Conservation (phyloP, 1,139 yeast genomes). For the Diutina neorugosa region DNA sequence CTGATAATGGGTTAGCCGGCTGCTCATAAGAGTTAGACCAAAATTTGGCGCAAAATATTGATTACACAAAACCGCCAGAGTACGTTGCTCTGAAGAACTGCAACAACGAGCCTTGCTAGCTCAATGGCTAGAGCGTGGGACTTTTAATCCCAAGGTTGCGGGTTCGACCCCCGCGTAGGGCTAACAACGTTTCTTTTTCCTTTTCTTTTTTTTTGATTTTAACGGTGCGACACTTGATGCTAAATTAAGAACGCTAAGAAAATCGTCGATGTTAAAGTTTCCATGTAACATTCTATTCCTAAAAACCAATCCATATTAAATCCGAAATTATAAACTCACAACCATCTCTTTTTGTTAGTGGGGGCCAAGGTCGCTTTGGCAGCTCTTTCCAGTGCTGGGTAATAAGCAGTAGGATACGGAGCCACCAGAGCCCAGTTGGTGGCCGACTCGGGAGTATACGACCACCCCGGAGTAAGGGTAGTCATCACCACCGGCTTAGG, state of each 20-base stretch:
- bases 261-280: no score
- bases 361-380: slow-evolving; percentile 26
- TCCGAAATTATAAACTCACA: neutral
- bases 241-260: neutral
- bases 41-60: no score
- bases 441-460: slow-evolving; percentile 52
- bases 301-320: neutral
- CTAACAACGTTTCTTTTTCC: slow-evolving; percentile 5
- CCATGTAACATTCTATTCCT: neutral
- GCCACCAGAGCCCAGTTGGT: slow-evolving; percentile 60
- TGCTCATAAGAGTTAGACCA: no score
- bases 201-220: no score
- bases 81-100: no score
- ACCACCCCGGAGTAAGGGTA: slow-evolving; percentile 77
- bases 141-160: slow-evolving; percentile 22
- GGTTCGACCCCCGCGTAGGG: slow-evolving; percentile 17
- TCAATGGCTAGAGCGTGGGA: slow-evolving; percentile 37
- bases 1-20: no score
- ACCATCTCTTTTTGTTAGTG: slow-evolving; percentile 19
- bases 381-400: slow-evolving; percentile 29
- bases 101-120: slow-evolving; percentile 24
- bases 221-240: no score
- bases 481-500: slow-evolving; percentile 37
- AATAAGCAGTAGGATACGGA: slow-evolving; percentile 45
- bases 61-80: neutral